Conservation (phyloP, 2,329 filamentous ascomycete species). For the Aspergillus sp. region DNA sequence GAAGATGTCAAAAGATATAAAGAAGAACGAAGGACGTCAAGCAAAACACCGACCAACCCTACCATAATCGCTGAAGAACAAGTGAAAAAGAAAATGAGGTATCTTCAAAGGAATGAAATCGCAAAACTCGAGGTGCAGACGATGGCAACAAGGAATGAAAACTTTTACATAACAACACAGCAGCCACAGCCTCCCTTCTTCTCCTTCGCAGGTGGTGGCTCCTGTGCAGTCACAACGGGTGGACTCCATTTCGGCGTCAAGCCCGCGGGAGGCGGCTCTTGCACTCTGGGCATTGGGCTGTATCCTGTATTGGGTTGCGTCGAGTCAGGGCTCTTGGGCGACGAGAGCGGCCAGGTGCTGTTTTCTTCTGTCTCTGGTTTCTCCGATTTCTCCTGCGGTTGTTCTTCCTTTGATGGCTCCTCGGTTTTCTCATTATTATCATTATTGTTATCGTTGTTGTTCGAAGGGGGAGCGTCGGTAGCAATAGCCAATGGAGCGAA, state of each 20-base stretch:
- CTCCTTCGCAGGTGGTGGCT: constrained; percentile 43
- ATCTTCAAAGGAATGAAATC: background rate
- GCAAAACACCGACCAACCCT: background rate
- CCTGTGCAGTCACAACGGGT: constrained; percentile 47
- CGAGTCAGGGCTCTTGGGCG: constrained; percentile 28
- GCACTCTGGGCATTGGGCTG: constrained; percentile 44
- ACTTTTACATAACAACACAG: constrained; percentile 65
- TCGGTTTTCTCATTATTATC: constrained; percentile 9
- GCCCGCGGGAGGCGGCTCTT: constrained; percentile 29
- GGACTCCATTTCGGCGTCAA: constrained; percentile 35
- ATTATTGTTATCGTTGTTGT: constrained; percentile 9
- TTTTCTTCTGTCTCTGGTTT: background rate
- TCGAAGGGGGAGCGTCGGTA: constrained; percentile 25
- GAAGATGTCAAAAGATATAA: background rate
- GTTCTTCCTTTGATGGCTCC: constrained; percentile 5
- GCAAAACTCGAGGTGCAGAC: background rate
- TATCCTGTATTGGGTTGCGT: constrained; percentile 39
- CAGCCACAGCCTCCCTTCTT: constrained; percentile 53
- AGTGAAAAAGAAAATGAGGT: background rate
- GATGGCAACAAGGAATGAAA: constrained; percentile 5
- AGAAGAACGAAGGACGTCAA: background rate
- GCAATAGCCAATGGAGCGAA: constrained; percentile 66
- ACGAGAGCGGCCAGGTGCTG: constrained; percentile 13
- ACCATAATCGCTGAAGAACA: background rate
- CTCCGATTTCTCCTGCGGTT: constrained; percentile 2